phyloP scores from a whole-genome alignment of 441 rosid species.

The Pelargonium cotyledonis region DNA sequence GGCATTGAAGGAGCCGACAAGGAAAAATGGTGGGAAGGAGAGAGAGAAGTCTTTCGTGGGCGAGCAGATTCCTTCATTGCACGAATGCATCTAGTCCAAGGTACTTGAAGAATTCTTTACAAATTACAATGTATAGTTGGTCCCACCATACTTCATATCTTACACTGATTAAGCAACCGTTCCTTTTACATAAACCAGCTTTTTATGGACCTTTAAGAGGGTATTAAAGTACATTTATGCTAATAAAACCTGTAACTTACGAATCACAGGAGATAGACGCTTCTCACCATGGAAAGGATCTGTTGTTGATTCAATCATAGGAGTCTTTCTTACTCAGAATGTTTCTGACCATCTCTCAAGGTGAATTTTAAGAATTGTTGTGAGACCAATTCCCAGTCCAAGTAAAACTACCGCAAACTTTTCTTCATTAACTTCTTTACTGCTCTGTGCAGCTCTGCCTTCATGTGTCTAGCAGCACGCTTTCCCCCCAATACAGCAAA shows the following conservation, averaged over 20 bases:
- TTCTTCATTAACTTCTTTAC: conserved; percentile 19
- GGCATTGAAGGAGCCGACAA: conserved; percentile 40
- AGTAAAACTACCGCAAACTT: conserved; percentile 15
- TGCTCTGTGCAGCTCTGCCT: conserved; percentile 73
- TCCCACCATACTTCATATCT: conserved; percentile 1
- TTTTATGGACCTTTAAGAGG: not conserved
- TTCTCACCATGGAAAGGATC: conserved; percentile 99
- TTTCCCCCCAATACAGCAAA: conserved; percentile 55
- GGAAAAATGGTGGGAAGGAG: conserved; percentile 83
- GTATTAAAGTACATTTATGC: not conserved
- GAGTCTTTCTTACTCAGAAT: conserved; percentile 96
- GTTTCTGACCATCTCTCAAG: conserved; percentile 98
- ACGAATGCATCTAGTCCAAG: conserved; percentile 97
- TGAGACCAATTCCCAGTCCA: conserved; percentile 13
- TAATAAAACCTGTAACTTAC: conserved; percentile 12
- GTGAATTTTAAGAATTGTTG: conserved; percentile 34
- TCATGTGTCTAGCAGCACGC: conserved; percentile 77
- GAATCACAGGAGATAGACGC: conserved; percentile 84
- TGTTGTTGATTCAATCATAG: conserved; percentile 91
- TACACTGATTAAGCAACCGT: not conserved
- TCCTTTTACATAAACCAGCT: no score
- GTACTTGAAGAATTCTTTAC: conserved; percentile 30
- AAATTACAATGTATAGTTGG: conserved; percentile 7
- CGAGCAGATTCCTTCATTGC: conserved; percentile 91
- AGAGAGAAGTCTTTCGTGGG: conserved; percentile 68